Percentiles rank a stretch among this genome's conserved stretches.
These are phyloP conservation scores for Chlamydomonas asymmetrica DNA, from an alignment of 139 green algal genomes.

Conservation along the genomic window DNA sequence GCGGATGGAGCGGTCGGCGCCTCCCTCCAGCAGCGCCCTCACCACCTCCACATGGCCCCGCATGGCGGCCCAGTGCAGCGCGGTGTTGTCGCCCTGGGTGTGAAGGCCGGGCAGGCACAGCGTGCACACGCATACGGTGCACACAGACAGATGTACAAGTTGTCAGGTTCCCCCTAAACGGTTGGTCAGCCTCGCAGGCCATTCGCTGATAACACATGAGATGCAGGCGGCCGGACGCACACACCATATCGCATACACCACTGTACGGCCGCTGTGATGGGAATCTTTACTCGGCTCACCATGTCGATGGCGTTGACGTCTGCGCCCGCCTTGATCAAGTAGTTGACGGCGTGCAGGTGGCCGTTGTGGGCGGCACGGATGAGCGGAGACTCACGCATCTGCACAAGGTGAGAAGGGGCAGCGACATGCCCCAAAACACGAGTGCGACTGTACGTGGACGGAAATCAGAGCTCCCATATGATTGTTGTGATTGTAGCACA, in stretches of 20 bases:
- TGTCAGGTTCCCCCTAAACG: constrained; percentile 57
- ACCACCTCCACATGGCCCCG: constrained; percentile 94
- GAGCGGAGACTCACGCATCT: constrained; percentile 91
- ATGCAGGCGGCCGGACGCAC: neutral
- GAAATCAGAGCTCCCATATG: too few species aligned
- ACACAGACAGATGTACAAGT: too few species aligned
- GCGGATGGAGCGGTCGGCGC: constrained; percentile 19
- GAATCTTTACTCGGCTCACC: constrained; percentile 58
- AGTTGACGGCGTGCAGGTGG: constrained; percentile 75
- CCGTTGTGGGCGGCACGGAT: constrained; percentile 90
- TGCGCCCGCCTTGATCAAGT: constrained; percentile 75
- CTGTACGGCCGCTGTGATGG: too few species aligned
- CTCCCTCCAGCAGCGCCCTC: constrained; percentile 63
- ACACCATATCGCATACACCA: too few species aligned
- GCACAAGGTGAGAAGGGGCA: neutral
- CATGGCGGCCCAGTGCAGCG: constrained; percentile 95
- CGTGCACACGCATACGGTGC: neutral
- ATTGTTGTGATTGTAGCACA: too few species aligned
- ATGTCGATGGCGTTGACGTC: constrained; percentile 77
- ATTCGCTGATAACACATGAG: neutral
- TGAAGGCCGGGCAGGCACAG: neutral
- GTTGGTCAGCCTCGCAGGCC: neutral
- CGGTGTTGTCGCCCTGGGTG: constrained; percentile 93
- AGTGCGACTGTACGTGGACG: too few species aligned
- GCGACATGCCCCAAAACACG: too few species aligned